Conservation (phyloP, 1,284 basidiomycete genomes). For the Peniophora sp. region DNA sequence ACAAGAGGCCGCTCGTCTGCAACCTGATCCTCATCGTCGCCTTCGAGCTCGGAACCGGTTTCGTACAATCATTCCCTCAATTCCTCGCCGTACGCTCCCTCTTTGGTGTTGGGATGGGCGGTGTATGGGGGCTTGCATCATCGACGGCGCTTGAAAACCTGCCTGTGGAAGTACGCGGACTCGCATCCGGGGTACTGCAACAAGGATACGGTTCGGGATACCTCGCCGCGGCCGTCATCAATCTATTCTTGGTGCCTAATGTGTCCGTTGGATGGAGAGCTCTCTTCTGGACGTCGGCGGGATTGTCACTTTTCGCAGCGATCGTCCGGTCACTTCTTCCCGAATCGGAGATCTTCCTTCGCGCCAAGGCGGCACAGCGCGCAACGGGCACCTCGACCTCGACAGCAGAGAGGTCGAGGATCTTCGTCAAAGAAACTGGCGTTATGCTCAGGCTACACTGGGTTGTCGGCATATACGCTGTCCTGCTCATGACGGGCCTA, state of each 20-base stretch:
- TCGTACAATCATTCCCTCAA: slow-evolving; percentile 57
- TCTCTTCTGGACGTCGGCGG: slow-evolving; percentile 64
- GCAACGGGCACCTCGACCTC: slow-evolving; percentile 28
- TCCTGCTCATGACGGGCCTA: slow-evolving; percentile 78
- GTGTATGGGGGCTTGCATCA: slow-evolving; percentile 72
- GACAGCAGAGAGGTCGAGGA: slow-evolving; percentile 13
- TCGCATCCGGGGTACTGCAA: slow-evolving; percentile 77
- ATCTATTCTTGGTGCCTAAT: slow-evolving; percentile 62
- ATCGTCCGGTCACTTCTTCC: slow-evolving; percentile 65
- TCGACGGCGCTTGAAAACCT: slow-evolving; percentile 85
- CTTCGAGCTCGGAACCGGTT: slow-evolving; percentile 75
- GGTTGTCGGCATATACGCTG: slow-evolving; percentile 79
- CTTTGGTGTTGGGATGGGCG: slow-evolving; percentile 86
- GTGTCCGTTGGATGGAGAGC: slow-evolving; percentile 47
- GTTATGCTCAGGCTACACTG: slow-evolving; percentile 82
- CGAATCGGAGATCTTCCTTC: slow-evolving; percentile 73
- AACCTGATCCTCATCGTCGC: slow-evolving; percentile 68
- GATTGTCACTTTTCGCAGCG: slow-evolving; percentile 71
- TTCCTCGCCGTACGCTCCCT: slow-evolving; percentile 71
- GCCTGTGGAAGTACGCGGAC: slow-evolving; percentile 79
- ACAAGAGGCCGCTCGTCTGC: slow-evolving; percentile 85
- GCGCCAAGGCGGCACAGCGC: slow-evolving; percentile 44
- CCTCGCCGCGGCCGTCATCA: slow-evolving; percentile 56
- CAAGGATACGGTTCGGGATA: slow-evolving; percentile 56
- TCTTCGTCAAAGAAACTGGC: slow-evolving; percentile 68